Conservation (phyloP, 257 asterid genomes). For the Mentha longifolia region DNA sequence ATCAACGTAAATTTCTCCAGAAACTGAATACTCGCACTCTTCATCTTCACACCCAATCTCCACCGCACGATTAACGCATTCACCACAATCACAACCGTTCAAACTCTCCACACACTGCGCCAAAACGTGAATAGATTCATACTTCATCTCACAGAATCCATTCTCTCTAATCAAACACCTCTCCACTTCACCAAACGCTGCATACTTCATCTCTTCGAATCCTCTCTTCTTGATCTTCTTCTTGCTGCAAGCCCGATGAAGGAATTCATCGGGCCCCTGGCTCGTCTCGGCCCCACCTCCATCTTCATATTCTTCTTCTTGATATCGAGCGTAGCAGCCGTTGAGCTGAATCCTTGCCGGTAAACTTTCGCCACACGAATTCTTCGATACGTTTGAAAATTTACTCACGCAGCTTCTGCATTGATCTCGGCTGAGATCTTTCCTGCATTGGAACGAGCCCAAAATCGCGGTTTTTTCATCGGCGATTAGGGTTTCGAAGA, state of each 20-base stretch:
- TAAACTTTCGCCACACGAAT: constrained; percentile 42
- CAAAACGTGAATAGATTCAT: constrained; percentile 42
- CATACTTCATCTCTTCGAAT: constrained; percentile 49
- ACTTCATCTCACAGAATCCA: constrained; percentile 55
- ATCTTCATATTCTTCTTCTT: constrained; percentile 38
- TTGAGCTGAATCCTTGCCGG: constrained; percentile 68
- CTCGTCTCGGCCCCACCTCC: constrained; percentile 16
- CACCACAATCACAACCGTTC: constrained; percentile 62
- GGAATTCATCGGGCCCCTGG: constrained; percentile 33
- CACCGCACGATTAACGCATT: constrained; percentile 53
- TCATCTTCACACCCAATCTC: constrained; percentile 49
- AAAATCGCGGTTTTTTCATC: constrained; percentile 46
- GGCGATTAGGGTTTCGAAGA: constrained; percentile 54
- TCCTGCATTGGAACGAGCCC: constrained; percentile 66
- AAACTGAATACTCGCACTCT: constrained; percentile 51
- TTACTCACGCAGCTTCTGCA: constrained; percentile 54
- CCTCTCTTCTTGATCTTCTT: constrained; percentile 26
- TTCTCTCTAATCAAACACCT: constrained; percentile 44
- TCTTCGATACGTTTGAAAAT: constrained; percentile 37
- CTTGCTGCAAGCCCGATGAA: constrained; percentile 54
- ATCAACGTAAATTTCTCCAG: constrained; percentile 63
- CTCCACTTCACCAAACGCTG: constrained; percentile 57
- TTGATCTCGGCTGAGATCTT: constrained; percentile 45
- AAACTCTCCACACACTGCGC: constrained; percentile 63
- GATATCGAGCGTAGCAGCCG: constrained; percentile 65